These are phyloP conservation scores for Flaveria robusta DNA, from an alignment of 129 eudicot genomes.

Conservation along the genomic window DNA sequence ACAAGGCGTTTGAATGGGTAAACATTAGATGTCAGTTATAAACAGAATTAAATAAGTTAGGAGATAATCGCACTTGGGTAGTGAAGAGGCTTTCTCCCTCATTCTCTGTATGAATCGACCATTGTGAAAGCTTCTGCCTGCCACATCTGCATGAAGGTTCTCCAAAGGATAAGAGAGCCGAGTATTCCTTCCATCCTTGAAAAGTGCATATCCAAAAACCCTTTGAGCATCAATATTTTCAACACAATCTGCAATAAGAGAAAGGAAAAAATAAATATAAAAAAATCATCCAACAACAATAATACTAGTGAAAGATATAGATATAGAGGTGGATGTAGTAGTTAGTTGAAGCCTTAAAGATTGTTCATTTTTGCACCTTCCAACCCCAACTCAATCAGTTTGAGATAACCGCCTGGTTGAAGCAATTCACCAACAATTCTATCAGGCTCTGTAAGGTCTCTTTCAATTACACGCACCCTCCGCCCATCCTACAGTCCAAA, in stretches of 20 bases:
- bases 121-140: slow-evolving; percentile 88
- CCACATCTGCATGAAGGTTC: slow-evolving; percentile 70
- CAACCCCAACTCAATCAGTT: slow-evolving; percentile 64
- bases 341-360: slow-evolving; percentile 9
- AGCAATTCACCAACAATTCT: slow-evolving; percentile 82
- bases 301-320: not conserved
- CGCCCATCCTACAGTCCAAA: slow-evolving; percentile 64
- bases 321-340: slow-evolving; percentile 8
- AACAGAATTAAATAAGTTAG: not conserved
- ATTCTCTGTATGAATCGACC: slow-evolving; percentile 81
- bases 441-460: slow-evolving; percentile 77
- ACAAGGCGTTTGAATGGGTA: not conserved
- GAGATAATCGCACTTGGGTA: slow-evolving; percentile 57
- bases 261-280: not conserved
- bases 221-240: slow-evolving; percentile 76
- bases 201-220: slow-evolving; percentile 88
- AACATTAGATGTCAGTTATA: not conserved
- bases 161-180: slow-evolving; percentile 74
- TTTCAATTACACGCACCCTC: slow-evolving; percentile 66
- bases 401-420: slow-evolving; percentile 86
- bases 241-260: slow-evolving; percentile 61
- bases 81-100: slow-evolving; percentile 80
- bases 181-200: slow-evolving; percentile 78
- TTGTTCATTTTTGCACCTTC: slow-evolving; percentile 44
- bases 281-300: slow-evolving; percentile 22